A percentile compares a stretch with the other conserved stretches of the same genome.
Evolutionary conservation across 805 yeast species (phyloP).

Genomic region (Myxozyma mucilagina): DNA sequence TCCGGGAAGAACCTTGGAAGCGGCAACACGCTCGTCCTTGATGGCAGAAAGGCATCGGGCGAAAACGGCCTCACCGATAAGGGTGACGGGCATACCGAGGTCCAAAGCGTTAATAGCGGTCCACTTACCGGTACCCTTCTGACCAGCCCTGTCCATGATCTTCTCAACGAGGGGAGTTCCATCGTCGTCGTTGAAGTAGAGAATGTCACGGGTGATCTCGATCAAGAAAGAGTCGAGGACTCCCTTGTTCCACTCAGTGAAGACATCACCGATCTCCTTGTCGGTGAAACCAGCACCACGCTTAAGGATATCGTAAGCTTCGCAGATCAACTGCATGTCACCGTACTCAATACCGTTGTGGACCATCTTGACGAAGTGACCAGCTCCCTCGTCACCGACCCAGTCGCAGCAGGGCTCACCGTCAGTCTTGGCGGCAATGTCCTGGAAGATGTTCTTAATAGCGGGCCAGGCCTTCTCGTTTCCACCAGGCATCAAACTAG

Average conservation of each 20-base stretch:
- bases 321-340: conserved; percentile 98
- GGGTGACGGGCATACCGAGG: conserved; percentile 96
- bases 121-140: conserved; percentile 99
- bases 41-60: conserved; percentile 85
- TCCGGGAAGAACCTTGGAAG: conserved; percentile 76
- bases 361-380: conserved; percentile 99
- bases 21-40: conserved; percentile 86
- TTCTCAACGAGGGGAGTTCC: conserved; percentile 94
- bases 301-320: conserved; percentile 95
- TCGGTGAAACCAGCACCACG: conserved; percentile 87
- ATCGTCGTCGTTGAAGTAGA: conserved; percentile 84
- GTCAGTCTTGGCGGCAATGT: conserved; percentile 92
- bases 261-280: conserved; percentile 91
- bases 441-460: conserved; percentile 93
- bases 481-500: conserved; percentile 99
- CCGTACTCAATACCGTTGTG: conserved; percentile 99
- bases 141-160: conserved; percentile 96
- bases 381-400: conserved; percentile 99
- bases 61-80: conserved; percentile 98
- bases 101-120: conserved; percentile 97
- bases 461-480: conserved; percentile 98
- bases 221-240: conserved; percentile 95
- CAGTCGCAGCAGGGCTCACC: conserved; percentile 99
- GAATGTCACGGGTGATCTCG: conserved; percentile 94
- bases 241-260: conserved; percentile 93